Conservation (phyloP, 2,329 filamentous ascomycete species). For the Bisporella sp. region DNA sequence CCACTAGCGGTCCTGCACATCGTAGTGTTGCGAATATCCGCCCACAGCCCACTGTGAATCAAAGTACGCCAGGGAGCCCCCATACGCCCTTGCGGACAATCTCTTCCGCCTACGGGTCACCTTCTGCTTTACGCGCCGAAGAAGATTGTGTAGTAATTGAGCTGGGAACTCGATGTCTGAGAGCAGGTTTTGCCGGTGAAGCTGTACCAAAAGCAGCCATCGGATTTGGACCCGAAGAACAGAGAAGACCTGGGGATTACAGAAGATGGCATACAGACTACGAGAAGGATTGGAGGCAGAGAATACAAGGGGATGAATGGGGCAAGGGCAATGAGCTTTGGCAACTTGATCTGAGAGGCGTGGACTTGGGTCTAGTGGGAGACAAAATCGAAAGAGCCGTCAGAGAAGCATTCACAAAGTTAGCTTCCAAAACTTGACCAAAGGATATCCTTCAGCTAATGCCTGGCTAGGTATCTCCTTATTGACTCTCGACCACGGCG, state of each 20-base stretch:
- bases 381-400: conserved; percentile 83
- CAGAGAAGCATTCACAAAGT: conserved; percentile 76
- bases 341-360: conserved; percentile 62
- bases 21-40: conserved; percentile 53
- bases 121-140: conserved; percentile 60
- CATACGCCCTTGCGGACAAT: conserved; percentile 51
- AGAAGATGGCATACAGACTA: conserved; percentile 57
- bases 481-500: conserved; percentile 72
- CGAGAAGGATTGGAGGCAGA: conserved; percentile 39
- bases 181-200: conserved; percentile 83
- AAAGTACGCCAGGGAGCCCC: conserved; percentile 39
- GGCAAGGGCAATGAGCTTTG: conserved; percentile 67
- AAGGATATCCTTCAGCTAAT: too few relatives aligned
- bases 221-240: conserved; percentile 67
- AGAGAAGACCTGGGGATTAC: conserved; percentile 76
- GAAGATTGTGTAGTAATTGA: conserved; percentile 84
- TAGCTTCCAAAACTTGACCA: conserved; percentile 23
- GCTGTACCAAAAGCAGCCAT: conserved; percentile 64
- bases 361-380: conserved; percentile 73
- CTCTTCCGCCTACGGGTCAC: conserved; percentile 49
- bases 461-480: conserved; percentile 45
- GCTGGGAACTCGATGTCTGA: conserved; percentile 70
- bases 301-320: conserved; percentile 47
- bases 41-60: conserved; percentile 12
- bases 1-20: conserved; percentile 39